Base-by-base conservation (phyloP, 441 rosid genomes). In the Metrosideros polymorpha region DNA sequence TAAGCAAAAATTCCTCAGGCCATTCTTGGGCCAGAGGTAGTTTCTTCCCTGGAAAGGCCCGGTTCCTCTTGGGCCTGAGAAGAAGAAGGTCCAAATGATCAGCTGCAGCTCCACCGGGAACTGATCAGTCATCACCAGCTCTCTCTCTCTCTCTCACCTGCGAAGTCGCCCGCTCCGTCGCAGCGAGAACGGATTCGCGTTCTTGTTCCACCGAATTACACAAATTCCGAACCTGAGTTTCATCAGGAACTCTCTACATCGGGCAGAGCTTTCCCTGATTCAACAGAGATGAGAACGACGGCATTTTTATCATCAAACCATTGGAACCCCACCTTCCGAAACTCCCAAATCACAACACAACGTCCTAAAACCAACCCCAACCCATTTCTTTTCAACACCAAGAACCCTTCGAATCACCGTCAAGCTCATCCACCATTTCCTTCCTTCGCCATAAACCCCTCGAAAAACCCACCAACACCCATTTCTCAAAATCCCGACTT, bases 301-400 rank as follows among this genome's bases (percentile, higher is more conserved):
- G 84, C 91, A 43, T 75, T 95, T 82, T 90, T 94, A 83, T 91
- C 91, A 29, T 86, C 91, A 82, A 92, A 54, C 86, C 82, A 55
- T 87, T 79, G 84, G 51, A 86, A 49, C 87, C 82, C 82, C 61
- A 84, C 84, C 86, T 39, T 84, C 89, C 87, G 76, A 79, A 90
- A 39, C 83, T 59, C 87, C 84, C 75, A 25, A 9, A 89, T 14
- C 86, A 17, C 84, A 85, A 14, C 89, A 85, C 83, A 86, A 77
- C 84, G 27, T 75, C 89, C 86, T 43, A 88, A 89, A 56, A 55
- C 32, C 76, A 84, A 82, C 53, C 53, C 57, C 30, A 83, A 14
- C 77, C 90, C 86, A 50, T 85, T 88, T 85, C 89, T 84, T 32
- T 86, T 88, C 85, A 29, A 35, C 88, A 54, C 18, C 54, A 29